These are phyloP conservation scores for Phytophthora cryptogea DNA, from an alignment of 352 stramenopile species.

Conservation along the genomic window DNA sequence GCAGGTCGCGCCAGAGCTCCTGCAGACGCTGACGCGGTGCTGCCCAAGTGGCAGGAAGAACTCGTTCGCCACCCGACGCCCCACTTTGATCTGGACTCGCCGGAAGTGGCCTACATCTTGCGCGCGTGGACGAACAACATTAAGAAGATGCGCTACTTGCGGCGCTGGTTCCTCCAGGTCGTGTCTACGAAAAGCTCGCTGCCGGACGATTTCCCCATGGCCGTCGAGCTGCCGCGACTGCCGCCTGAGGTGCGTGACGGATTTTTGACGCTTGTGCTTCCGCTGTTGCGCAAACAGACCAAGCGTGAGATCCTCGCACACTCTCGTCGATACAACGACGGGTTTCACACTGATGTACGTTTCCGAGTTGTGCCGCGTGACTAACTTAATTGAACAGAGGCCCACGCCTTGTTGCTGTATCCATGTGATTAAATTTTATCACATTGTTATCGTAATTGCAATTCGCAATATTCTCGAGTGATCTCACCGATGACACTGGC, in stretches of 20 bases:
- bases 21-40: conserved; percentile 15
- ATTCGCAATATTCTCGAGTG: conserved; percentile 49
- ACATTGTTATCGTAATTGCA: conserved; percentile 44
- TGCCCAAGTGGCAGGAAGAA: conserved; percentile 61
- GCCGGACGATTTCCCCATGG: conserved; percentile 58
- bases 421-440: no score
- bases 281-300: conserved; percentile 75
- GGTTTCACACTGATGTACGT: conserved; percentile 65
- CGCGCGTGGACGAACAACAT: conserved; percentile 65
- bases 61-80: conserved; percentile 72
- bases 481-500: conserved; percentile 59
- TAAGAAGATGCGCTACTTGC: conserved; percentile 71
- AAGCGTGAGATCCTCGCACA: conserved; percentile 66
- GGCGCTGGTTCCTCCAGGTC: conserved; percentile 67
- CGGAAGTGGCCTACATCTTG: conserved; percentile 76
- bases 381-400: conserved; percentile 31
- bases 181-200: conserved; percentile 39
- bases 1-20: conserved; percentile 18
- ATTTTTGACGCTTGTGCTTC: conserved; percentile 78
- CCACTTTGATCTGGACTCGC: conserved; percentile 72
- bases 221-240: conserved; percentile 72
- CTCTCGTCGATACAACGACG: conserved; percentile 62
- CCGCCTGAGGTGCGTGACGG: conserved; percentile 73
- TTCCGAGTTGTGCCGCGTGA: conserved; percentile 60
- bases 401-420: conserved; percentile 1